Conservation (phyloP, 441 rosid genomes). For the Euphorbia celastroides region DNA sequence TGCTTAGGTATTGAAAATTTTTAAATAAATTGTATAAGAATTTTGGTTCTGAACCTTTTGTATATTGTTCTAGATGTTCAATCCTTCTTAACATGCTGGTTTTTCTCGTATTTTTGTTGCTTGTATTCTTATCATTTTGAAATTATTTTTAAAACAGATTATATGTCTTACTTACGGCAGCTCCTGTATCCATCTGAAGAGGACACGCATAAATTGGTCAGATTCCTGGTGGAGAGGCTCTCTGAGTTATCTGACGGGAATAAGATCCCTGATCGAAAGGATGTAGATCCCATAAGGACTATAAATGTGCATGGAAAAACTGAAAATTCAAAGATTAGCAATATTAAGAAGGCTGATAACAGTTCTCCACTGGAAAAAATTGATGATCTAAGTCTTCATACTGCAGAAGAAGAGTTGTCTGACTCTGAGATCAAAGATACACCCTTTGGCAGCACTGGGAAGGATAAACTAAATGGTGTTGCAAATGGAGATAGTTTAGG, state of each 20-base stretch:
- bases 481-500: conserved; percentile 5
- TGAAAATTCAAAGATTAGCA: conserved; percentile 16
- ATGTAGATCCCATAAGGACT: conserved; percentile 20
- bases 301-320: conserved; percentile 18
- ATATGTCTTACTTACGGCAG: conserved; percentile 82
- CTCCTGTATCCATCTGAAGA: conserved; percentile 82
- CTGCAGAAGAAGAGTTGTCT: conserved; percentile 27
- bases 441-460: neutral
- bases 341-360: conserved; percentile 21
- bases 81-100: neutral
- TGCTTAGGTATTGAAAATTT: neutral
- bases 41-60: neutral
- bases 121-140: conserved; percentile 40
- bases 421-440: conserved; percentile 18
- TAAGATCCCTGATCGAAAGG: conserved; percentile 25
- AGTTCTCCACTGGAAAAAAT: conserved; percentile 38
- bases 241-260: conserved; percentile 30
- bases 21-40: no score
- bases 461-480: conserved; percentile 11
- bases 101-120: conserved; percentile 14
- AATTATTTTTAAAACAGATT: conserved; percentile 56
- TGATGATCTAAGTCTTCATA: conserved; percentile 36
- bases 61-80: neutral
- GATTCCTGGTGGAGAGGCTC: conserved; percentile 69
- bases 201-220: conserved; percentile 52